These are phyloP conservation scores for Diplodia mutila DNA, from an alignment of 2,329 filamentous ascomycete species.

Conservation along the genomic window DNA sequence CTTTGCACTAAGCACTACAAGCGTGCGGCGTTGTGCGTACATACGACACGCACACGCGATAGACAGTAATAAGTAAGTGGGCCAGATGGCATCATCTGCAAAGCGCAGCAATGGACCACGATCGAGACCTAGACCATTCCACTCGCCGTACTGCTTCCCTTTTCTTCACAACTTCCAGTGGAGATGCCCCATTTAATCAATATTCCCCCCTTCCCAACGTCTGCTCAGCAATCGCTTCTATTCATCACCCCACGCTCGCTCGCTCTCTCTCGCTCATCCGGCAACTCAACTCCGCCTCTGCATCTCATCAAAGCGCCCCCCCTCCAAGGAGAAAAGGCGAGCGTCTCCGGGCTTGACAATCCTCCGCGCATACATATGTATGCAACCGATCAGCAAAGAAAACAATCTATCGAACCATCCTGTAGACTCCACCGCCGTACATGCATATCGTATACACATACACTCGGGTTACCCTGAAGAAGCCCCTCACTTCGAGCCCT, in stretches of 20 bases:
- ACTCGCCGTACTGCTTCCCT: background rate
- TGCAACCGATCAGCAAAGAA: background rate
- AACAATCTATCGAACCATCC: background rate
- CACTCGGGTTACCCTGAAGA: background rate
- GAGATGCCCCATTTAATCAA: background rate
- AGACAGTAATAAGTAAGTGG: background rate
- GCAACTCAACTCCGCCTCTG: background rate
- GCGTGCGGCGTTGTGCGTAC: background rate
- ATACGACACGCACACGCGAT: background rate
- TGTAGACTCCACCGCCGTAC: background rate
- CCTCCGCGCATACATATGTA: background rate
- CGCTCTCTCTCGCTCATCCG: background rate
- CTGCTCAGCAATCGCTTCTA: background rate
- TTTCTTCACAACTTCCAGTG: background rate
- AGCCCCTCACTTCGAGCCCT: background rate
- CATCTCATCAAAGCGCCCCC: background rate
- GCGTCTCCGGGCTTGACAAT: background rate
- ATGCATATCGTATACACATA: background rate
- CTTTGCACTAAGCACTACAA: background rate
- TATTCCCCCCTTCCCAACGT: too few species aligned
- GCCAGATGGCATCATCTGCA: background rate
- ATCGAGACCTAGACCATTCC: background rate
- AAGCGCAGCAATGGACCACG: background rate
- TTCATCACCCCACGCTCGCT: background rate
- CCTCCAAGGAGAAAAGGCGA: background rate